Base-by-base conservation (phyloP, 164 flowering plant genomes). In the Stephania yunnanensis region DNA sequence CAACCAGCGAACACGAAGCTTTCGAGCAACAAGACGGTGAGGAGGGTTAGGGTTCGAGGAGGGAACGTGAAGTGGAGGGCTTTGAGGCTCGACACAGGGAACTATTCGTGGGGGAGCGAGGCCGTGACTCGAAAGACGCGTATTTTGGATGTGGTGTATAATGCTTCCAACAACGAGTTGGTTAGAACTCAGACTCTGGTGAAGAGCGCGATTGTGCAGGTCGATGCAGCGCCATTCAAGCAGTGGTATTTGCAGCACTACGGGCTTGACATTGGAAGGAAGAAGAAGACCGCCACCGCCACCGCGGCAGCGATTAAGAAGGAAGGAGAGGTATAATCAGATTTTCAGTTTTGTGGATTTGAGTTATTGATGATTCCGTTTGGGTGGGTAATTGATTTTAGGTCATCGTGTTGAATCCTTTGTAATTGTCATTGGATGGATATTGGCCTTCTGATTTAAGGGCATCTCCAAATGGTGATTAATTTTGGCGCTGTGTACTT, bases 201-300 rank as follows among this genome's bases (percentile, higher is more conserved):
- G 71, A 88, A 86, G 87, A 70, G 89, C 73, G 88, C 90, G 3
- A 89, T 87, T 73, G 84, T 87, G 42, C 87, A 88, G 69, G 88
- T 88, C 68, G 90, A 89, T 85, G 90, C 90, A 0, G 89, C 89
- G 2, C 90, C 91, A 2, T 88, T 88, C 78, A 87, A 84, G 81
- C 91, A 87, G 71, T 89, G 90, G 90, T 87, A 86, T 77, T 84
- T 86, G 25, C 88, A 86, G 81, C 92, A 89, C 73, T 89, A 89
- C 72, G 92, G 92, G 19, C 81, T 86, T 65, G 90, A 89, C 1
- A 76, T 87, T 76, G 90, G 90, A 11, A 80, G 90, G 70, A 89
- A 89, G 87, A 89, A 89, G 90, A 89, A 89, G 73, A 36, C 22
- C 58, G 31, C 55, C 9, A 70, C 71, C 42, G 76, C 69, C 30